Base-by-base conservation (phyloP, 2,329 filamentous ascomycete species). In the Orbilia quercus region DNA sequence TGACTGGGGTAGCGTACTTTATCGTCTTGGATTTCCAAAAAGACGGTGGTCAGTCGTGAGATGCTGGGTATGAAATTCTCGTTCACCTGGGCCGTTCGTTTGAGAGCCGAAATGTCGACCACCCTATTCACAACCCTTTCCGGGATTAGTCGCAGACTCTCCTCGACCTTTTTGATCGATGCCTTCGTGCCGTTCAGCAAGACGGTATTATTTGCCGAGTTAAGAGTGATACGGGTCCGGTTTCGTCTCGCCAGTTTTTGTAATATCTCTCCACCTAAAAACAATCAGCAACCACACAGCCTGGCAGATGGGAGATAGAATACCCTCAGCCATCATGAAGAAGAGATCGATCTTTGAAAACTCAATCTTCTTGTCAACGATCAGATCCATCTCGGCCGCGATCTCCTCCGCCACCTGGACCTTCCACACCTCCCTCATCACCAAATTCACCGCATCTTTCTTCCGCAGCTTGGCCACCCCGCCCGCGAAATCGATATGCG, bases 311-410 rank as follows among this genome's bases (percentile, higher is more conserved):
- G 40, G n/a, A 23, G 5, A 12, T 36, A 3, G 31, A 42, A 54
- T 74, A 78, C 77, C 75, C 63, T 77, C 73, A 16, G 70, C 74
- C 60, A 78, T 74, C 65, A 78, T 77, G 64, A 78, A 77, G 55
- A 77, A 78, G 6, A 78, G 76, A 62, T 78, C 76, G 50, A 75
- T 65, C 31, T 48, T 73, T 23, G 55, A 63, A 16, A 70, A 75
- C 44, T 57, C 40, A 4, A 77, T 59, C 38, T 75, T 51, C 45
- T 75, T 75, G 11, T 70, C 50, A 9, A 70, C 65, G 47, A 78
- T 71, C 9, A 78, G 70, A 44, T 78, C 77, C 74, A 75, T 71
- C 36, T 76, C 62, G 16, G 76, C 76, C 1, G 74, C 66, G 48
- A 78, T 78, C 45, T 78, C 77, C 36, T 76, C 72, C 1, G 73